Evolutionary conservation across 179 eudicot species (phyloP).

Genomic region (Silene noctiflora): DNA sequence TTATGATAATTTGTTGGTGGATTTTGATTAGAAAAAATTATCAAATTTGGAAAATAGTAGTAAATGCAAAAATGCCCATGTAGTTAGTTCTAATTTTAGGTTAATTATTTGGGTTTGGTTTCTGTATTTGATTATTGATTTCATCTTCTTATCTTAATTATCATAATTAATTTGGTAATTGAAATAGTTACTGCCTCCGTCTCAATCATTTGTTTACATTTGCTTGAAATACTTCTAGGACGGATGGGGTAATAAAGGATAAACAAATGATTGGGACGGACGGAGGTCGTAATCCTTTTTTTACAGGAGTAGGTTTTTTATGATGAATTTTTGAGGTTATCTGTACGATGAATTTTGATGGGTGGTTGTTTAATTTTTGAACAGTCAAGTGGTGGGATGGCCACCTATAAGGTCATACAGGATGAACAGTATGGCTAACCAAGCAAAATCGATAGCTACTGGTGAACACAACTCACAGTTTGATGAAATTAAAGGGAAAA

Average conservation of each 20-base stretch:
- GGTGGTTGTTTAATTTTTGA: conserved; percentile 21
- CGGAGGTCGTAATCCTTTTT: no score
- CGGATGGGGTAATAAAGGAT: no score
- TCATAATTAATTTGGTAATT: not conserved
- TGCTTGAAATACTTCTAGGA: no score
- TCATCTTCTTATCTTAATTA: not conserved
- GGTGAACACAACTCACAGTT: conserved; percentile 15
- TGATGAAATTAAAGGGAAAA: conserved; percentile 43
- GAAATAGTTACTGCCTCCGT: no score
- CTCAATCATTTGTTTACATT: no score
- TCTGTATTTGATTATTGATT: not conserved
- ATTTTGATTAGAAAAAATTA: not conserved
- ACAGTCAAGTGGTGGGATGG: conserved; percentile 98
- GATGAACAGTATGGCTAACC: conserved; percentile 71
- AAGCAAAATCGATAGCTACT: conserved; percentile 44
- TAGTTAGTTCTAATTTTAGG: not conserved
- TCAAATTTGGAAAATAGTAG: not conserved
- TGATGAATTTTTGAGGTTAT: not conserved
- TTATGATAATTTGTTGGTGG: not conserved
- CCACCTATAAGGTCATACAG: conserved; percentile 88
- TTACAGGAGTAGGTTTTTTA: no score
- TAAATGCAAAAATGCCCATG: not conserved
- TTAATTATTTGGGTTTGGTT: not conserved
- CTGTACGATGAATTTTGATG: conserved; percentile 6
- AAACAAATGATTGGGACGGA: no score